Evolutionary conservation across 352 stramenopile genomes (phyloP).

Genomic region (Pythium volutum): DNA sequence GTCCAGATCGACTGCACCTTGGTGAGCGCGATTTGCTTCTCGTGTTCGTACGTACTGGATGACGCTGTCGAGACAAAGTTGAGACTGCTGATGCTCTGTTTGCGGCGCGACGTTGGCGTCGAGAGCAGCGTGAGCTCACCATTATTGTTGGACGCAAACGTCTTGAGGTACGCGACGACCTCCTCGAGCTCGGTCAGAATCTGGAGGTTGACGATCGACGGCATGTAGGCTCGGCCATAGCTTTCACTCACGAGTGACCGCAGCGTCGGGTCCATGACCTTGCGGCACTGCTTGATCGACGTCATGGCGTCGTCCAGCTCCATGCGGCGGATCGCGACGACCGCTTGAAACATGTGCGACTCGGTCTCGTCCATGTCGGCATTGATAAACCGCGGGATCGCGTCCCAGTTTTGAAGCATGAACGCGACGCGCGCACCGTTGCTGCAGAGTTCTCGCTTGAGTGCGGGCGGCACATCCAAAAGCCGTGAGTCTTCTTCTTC

Average conservation of each 20-base stretch:
- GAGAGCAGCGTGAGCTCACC: slow-evolving; percentile 73
- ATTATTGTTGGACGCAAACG: slow-evolving; percentile 76
- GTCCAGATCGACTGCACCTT: slow-evolving; percentile 85
- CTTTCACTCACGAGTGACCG: slow-evolving; percentile 96
- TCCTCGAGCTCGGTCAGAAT: slow-evolving; percentile 96
- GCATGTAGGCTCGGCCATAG: slow-evolving; percentile 96
- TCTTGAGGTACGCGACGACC: slow-evolving; percentile 83
- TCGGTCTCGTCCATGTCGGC: slow-evolving; percentile 87
- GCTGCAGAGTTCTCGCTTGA: slow-evolving; percentile 86
- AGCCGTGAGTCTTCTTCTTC: slow-evolving; percentile 43
- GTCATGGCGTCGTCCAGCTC: slow-evolving; percentile 91
- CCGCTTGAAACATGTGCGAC: slow-evolving; percentile 81
- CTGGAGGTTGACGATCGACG: slow-evolving; percentile 97
- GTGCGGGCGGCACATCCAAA: slow-evolving; percentile 70
- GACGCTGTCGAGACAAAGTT: slow-evolving; percentile 78
- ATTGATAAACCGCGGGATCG: slow-evolving; percentile 84
- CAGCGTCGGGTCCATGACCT: slow-evolving; percentile 96
- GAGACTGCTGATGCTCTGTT: slow-evolving; percentile 77
- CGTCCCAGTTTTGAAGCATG: slow-evolving; percentile 82
- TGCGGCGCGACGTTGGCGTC: slow-evolving; percentile 39
- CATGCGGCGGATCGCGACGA: slow-evolving; percentile 94
- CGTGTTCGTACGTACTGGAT: slow-evolving; percentile 65
- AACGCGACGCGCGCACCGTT: slow-evolving; percentile 79
- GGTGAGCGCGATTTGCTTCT: slow-evolving; percentile 66
- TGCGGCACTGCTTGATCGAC: slow-evolving; percentile 92